Conservation (phyloP, 2,329 filamentous ascomycete species). For the Botrytis byssoidea region DNA sequence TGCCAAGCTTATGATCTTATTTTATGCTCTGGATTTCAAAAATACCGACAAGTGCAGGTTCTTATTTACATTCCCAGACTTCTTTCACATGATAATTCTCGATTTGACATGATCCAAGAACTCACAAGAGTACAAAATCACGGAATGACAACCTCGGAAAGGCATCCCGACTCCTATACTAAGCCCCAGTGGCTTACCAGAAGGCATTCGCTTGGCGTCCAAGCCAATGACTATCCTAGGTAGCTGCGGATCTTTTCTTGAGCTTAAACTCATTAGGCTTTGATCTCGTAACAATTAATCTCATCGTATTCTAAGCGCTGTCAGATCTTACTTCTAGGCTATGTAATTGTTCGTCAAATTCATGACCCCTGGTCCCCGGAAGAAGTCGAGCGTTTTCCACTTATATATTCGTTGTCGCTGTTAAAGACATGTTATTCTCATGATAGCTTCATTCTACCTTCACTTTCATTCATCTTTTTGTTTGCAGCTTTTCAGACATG, state of each 20-base stretch:
- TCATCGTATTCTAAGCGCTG: neutral
- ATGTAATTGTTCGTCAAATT: neutral
- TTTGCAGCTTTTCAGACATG: constrained; percentile 11
- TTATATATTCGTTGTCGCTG: neutral
- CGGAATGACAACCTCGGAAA: too few species aligned
- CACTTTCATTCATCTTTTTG: neutral
- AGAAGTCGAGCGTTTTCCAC: too few species aligned
- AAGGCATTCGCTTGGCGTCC: neutral
- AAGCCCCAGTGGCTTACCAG: neutral
- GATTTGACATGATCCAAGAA: neutral
- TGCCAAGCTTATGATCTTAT: neutral
- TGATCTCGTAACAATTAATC: neutral
- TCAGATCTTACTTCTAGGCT: neutral
- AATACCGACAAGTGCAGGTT: neutral
- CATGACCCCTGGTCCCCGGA: neutral
- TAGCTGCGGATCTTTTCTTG: neutral
- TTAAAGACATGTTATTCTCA: neutral
- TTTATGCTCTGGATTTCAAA: too few species aligned
- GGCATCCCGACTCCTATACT: neutral
- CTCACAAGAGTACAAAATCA: neutral
- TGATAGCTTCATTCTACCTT: neutral
- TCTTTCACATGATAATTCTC: neutral
- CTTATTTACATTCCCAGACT: neutral
- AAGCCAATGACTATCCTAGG: neutral
- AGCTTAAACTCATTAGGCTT: constrained; percentile 3